Base-by-base conservation (phyloP, 2,329 filamentous ascomycete genomes). In the Calonectria hongkongensis region DNA sequence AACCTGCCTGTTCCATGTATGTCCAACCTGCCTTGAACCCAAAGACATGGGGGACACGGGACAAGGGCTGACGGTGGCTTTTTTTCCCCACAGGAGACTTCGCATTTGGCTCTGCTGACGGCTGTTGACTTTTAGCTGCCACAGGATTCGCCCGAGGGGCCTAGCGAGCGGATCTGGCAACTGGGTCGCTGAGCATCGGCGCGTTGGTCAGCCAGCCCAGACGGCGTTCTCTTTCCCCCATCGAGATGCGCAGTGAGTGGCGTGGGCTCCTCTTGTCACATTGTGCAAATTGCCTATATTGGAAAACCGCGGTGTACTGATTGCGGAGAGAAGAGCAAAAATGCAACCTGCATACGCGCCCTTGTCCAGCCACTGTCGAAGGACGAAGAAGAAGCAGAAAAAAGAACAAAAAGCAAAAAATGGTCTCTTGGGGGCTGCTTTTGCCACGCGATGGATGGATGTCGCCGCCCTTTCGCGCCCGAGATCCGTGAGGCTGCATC, bases 401-500 rank as follows among this genome's bases (percentile, higher is more conserved):
- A 36, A 13, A 13, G 3, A 36, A 36, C 7, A 36, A 36, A 12
- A 27, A 54, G 18, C 27, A 51, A 5, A 36, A 3, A 36, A 13
- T 2, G 21, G 21, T 33, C 30, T 5, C 9, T 33, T 33, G 30
- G 30, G 30, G 33, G 36, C 54, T 18, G 43, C 27, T 13, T 33
- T 48, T 28, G 47, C 30, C 63, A 51, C 63, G 28, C 25, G 8
- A n/a, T 33, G 30, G 30, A 33, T 63, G 41, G 39, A 33, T 45
- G 58, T 47, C 58, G 41, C 58, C 56, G 36, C 56, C n/a, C 21
- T 12, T 21, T 21, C 41, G 18, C 27, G 41, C 27, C 21, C 58
- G 58, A 63, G 58, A 63, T 63, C 58, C 58, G 58, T 43, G 58
- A 47, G 41, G 39, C 39, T 30, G 25, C 58, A 47, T 63, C 58